Conservation (phyloP, 306 rosid genomes). For the Erythrophleum fordii region DNA sequence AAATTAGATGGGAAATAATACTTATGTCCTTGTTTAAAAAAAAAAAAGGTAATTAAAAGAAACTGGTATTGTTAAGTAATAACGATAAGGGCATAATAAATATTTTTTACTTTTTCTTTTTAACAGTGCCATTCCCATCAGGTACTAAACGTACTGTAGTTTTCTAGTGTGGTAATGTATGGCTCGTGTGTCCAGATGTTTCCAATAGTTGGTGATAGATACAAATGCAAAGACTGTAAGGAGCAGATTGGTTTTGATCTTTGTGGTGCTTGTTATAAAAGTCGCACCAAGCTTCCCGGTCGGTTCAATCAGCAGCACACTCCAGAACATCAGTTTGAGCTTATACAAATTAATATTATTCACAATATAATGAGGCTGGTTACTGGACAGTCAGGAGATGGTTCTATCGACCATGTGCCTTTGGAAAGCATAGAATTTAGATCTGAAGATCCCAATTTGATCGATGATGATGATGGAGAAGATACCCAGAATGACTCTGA, state of each 20-base stretch:
- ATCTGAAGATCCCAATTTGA: constrained; percentile 22
- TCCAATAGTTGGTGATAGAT: constrained; percentile 84
- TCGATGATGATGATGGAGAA: constrained; percentile 39
- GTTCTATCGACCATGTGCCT: constrained; percentile 29
- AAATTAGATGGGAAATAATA: no score
- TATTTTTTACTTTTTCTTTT: no score
- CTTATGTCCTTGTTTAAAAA: no score
- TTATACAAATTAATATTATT: background rate
- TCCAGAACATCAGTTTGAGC: constrained; percentile 71
- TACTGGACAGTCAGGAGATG: background rate
- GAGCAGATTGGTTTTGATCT: constrained; percentile 80
- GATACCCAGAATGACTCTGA: constrained; percentile 48
- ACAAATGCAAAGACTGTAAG: constrained; percentile 70
- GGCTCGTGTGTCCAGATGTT: constrained; percentile 49
- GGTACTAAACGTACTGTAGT: no score
- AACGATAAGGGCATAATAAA: no score
- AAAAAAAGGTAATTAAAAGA: no score
- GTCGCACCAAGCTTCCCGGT: constrained; percentile 76
- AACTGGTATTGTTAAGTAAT: no score
- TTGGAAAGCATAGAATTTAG: constrained; percentile 46
- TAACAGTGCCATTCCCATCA: no score
- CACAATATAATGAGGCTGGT: background rate
- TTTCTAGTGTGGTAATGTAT: constrained; percentile 11
- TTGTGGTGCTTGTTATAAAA: constrained; percentile 72
- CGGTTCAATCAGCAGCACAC: constrained; percentile 95